These are phyloP conservation scores for Tricholoma furcatifolium DNA, from an alignment of 768 basidiomycete species.

Conservation along the genomic window DNA sequence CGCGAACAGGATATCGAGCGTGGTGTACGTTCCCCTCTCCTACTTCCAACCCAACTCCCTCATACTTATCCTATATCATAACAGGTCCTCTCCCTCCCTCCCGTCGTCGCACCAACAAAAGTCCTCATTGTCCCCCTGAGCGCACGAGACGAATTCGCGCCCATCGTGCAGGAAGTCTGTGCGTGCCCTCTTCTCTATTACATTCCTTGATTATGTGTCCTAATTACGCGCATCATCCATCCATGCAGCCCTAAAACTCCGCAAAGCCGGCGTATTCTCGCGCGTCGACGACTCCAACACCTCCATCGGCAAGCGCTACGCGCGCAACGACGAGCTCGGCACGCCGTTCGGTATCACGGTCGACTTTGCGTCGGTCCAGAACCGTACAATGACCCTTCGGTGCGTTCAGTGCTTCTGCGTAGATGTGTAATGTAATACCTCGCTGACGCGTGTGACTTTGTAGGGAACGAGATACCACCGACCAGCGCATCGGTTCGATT, in stretches of 20 bases:
- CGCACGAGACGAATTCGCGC: conserved; percentile 78
- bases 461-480: conserved; percentile 93
- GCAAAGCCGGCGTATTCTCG: conserved; percentile 85
- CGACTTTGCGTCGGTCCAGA: conserved; percentile 91
- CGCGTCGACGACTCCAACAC: conserved; percentile 95
- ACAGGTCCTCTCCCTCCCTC: conserved; percentile 87
- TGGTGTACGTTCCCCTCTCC: conserved; percentile 68
- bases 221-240: conserved; percentile 7
- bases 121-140: conserved; percentile 95
- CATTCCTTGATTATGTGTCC: not conserved
- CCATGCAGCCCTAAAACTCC: conserved; percentile 75
- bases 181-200: conserved; percentile 34
- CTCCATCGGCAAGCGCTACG: conserved; percentile 95
- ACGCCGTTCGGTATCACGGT: conserved; percentile 96
- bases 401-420: too few relatives aligned
- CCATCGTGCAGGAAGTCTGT: conserved; percentile 89
- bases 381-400: conserved; percentile 93
- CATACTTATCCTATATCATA: not conserved
- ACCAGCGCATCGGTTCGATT: conserved; percentile 86
- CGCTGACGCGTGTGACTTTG: not conserved
- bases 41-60: too few relatives aligned
- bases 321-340: conserved; percentile 97
- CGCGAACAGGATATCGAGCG: conserved; percentile 91
- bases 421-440: too few relatives aligned
- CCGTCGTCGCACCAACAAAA: conserved; percentile 92